Evolutionary conservation across 2,329 filamentous ascomycete genomes (phyloP), one percentile per base, ranked within the genome.

Genomic region (Huntiella omanensis): DNA sequence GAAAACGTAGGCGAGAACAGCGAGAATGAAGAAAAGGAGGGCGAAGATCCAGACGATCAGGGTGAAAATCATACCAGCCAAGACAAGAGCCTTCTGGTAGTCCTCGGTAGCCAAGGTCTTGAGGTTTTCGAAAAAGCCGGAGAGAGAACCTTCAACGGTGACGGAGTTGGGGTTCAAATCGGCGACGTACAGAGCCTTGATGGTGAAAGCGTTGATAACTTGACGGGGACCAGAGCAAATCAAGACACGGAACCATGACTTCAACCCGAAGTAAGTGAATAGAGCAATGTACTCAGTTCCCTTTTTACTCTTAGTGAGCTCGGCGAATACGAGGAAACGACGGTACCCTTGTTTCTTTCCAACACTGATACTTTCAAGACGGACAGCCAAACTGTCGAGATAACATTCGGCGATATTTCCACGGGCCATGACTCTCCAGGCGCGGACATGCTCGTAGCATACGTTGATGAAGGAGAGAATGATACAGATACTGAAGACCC

Each of bases 401-500:
- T 93, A 98, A 59, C 81, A 88, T 58, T 93, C 84, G 4, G 86
- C 85, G 36, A 96, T 81, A 52, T 87, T 86, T 47, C 83, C 83
- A 49, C 84, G 75, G 54, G 70, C 77, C 60, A 96, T 92, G 43
- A 92, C 83, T 40, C 80, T 77, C 51, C 80, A 64, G 19, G 88
- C 86, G 46, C 82, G 75, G 41, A 92, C 58, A 65, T 83, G 85
- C 61, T 93, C 83, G 56, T 81, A 91, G 12, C 65, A 68, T 22
- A 92, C 70, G 53, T 96, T 83, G 52, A 85, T 65, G 60, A 88
- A 87, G 7, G 87, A 96, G 33, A 91, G 69, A 52, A 96, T 80
- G 58, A 98, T 96, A 60, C 87, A 94, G 47, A 76, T 74, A 22
- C 84, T 81, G 59, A 96, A 98, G 59, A 98, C 87, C 86, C 87